These are phyloP conservation scores for Phytophthora cactorum DNA, from an alignment of 352 stramenopile genomes.

Conservation along the genomic window DNA sequence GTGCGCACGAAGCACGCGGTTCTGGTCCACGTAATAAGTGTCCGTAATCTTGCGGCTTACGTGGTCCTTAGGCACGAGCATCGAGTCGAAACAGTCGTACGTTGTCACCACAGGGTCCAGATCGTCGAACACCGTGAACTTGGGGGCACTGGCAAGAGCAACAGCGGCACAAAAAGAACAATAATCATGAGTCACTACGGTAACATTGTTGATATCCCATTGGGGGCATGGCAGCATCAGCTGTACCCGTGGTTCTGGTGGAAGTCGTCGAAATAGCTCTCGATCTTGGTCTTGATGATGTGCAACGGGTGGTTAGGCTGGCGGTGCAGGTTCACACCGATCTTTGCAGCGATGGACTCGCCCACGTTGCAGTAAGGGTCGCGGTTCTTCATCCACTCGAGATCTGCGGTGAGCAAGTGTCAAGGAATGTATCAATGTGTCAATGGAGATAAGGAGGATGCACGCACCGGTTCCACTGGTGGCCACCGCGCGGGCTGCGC, in stretches of 20 bases:
- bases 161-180: conserved; percentile 4
- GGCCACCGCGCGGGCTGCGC: conserved; percentile 9
- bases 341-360: conserved; percentile 86
- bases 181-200: not conserved
- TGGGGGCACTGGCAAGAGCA: conserved; percentile 52
- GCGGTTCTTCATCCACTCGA: conserved; percentile 81
- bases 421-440: not conserved
- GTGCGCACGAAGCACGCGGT: conserved; percentile 86
- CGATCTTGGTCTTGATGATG: conserved; percentile 95
- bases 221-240: not conserved
- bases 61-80: conserved; percentile 92
- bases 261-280: conserved; percentile 88
- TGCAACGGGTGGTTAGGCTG: conserved; percentile 89
- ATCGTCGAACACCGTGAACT: conserved; percentile 88
- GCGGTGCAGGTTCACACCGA: conserved; percentile 89
- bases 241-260: conserved; percentile 61
- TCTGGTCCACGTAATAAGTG: conserved; percentile 91
- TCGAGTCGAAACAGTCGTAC: conserved; percentile 92
- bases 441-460: conserved; percentile 4
- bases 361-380: conserved; percentile 91
- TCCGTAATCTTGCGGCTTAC: conserved; percentile 88
- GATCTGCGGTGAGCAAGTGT: conserved; percentile 33
- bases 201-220: not conserved
- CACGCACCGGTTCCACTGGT: conserved; percentile 16
- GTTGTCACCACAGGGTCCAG: conserved; percentile 87